phyloP scores from a whole-genome alignment of 257 asterid species.

The Petunia axillaris region DNA sequence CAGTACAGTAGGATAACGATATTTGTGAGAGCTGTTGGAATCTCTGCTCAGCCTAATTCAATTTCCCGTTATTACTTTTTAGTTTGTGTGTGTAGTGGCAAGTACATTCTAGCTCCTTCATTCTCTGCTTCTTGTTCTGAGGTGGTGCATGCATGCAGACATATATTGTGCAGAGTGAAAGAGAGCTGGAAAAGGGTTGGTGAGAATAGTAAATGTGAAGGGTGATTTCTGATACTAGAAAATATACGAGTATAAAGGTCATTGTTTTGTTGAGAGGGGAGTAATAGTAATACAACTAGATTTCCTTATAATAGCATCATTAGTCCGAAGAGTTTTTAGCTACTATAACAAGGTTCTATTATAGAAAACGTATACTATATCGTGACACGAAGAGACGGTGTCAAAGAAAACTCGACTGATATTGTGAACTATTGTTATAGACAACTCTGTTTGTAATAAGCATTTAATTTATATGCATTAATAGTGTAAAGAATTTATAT shows the following conservation, averaged over 20 bases:
- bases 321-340: no score
- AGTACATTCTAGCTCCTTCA: conserved; percentile 14
- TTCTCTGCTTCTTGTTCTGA: conserved; percentile 14
- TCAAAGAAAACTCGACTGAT: no score
- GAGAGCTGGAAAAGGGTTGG: conserved; percentile 35
- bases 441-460: no score
- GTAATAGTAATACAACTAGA: not conserved
- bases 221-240: conserved; percentile 27
- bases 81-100: conserved; percentile 13
- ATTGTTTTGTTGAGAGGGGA: conserved; percentile 18
- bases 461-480: no score
- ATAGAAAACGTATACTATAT: no score
- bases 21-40: not conserved
- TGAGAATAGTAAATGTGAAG: conserved; percentile 48
- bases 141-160: conserved; percentile 28
- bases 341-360: no score
- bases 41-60: not conserved
- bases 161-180: not conserved
- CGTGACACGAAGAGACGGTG: no score
- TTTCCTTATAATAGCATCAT: no score
- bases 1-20: not conserved
- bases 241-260: conserved; percentile 7
- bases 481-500: no score
- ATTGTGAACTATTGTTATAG: no score
- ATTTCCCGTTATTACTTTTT: not conserved